Conservation (phyloP, 2,329 filamentous ascomycete species). For the Aspergillus sp. region DNA sequence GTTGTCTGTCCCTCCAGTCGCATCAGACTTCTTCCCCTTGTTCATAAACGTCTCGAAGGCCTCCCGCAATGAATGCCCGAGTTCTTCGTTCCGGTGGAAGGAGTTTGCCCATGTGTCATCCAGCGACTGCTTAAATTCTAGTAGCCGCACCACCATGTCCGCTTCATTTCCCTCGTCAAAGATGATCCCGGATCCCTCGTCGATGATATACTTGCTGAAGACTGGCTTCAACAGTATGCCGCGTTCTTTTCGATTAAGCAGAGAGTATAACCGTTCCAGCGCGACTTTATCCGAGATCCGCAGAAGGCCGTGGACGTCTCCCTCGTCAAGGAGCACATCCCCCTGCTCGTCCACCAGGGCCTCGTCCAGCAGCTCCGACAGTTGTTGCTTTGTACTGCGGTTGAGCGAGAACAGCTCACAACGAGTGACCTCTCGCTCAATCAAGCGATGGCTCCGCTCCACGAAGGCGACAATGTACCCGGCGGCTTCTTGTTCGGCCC, state of each 20-base stretch:
- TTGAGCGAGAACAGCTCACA: slow-evolving; percentile 78
- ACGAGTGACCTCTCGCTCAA: slow-evolving; percentile 62
- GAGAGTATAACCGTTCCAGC: slow-evolving; percentile 65
- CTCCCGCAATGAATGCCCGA: slow-evolving; percentile 71
- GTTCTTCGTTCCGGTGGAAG: slow-evolving; percentile 66
- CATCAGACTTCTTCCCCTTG: slow-evolving; percentile 60
- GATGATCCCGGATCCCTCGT: slow-evolving; percentile 66
- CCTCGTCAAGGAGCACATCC: slow-evolving; percentile 54
- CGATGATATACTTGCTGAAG: slow-evolving; percentile 71
- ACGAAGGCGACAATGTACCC: slow-evolving; percentile 68
- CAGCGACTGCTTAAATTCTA: slow-evolving; percentile 70
- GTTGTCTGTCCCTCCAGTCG: slow-evolving; percentile 70
- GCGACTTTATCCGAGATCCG: slow-evolving; percentile 59
- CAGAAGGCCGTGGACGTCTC: slow-evolving; percentile 63
- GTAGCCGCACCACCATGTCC: slow-evolving; percentile 75
- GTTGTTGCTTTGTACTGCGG: slow-evolving; percentile 66
- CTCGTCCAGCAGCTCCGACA: slow-evolving; percentile 64
- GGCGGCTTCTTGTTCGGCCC: slow-evolving; percentile 57
- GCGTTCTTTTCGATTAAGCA: slow-evolving; percentile 63
- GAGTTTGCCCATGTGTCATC: slow-evolving; percentile 68
- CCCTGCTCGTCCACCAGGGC: slow-evolving; percentile 62
- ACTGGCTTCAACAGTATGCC: slow-evolving; percentile 60
- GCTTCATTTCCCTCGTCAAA: slow-evolving; percentile 68
- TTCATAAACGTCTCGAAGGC: slow-evolving; percentile 90
- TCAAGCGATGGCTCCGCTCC: slow-evolving; percentile 55